Evolutionary conservation across 352 stramenopile species (phyloP), one percentile per base, ranked within the genome.

Genomic region (Aphanomyces invadans): DNA sequence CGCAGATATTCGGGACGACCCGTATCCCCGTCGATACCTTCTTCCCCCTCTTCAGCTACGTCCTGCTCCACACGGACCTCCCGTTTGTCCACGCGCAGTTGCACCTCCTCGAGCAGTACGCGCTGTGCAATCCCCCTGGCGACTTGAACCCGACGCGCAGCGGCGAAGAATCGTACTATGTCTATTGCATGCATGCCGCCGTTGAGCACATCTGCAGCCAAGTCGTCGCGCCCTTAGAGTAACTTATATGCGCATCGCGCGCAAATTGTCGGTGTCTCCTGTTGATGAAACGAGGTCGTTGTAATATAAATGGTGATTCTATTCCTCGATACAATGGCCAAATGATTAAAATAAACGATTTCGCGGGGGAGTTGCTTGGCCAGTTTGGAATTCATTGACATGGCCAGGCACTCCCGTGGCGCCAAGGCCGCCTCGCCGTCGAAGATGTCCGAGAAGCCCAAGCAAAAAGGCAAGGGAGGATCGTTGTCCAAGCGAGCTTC

Each of bases 11-110:
- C n/a, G 85, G 85, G 3, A 92, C 85, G 53, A 94, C 83, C 4
- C 85, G 91, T 62, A 91, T 94, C 46, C 88, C 85, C 0, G 85
- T 94, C 31, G 83, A 94, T 60, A 92, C 82, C 0, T 94, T 94
- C 66, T 94, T 94, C 68, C 85, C 85, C 15, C 70, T 94, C 63
- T 74, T 94, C 29, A 81, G 81, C 38, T 92, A 91, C 65, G 83
- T 91, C 56, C 71, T 94, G 45, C 61, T 94, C 44, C 83, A 94
- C 64, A 87, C 79, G 59, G 74, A 75, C 33, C 61, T 92, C 15
- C 81, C 83, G 15, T 81, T 74, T 19, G 80, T 94, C 46, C 85
- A 94, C 45, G 81, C 85, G 15, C 83, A 92, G 39, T 72, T 94
- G 49, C 81, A 94, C 74, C 59, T 92, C 63, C 71, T 94, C 28